phyloP scores from a whole-genome alignment of 2,329 filamentous ascomycete genomes.

The Trichoderma simmonsii region DNA sequence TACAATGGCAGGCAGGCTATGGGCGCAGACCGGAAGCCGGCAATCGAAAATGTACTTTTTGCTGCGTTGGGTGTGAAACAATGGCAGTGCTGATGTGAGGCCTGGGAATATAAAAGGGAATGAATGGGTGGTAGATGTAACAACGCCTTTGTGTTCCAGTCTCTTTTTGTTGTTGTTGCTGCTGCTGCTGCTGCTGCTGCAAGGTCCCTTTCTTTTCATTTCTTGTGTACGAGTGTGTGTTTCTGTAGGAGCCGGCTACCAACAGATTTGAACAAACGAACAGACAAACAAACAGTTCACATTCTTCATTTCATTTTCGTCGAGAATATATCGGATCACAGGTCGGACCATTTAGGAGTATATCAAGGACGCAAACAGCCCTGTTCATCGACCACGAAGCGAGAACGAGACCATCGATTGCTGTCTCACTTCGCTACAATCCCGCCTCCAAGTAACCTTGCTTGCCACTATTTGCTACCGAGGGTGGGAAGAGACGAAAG shows the following conservation, averaged over 20 bases:
- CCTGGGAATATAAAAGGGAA: neutral
- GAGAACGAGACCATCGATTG: neutral
- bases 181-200: slow-evolving; percentile 3
- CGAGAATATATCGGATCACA: neutral
- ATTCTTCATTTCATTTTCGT: neutral
- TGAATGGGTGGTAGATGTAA: neutral
- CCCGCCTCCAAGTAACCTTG: slow-evolving; percentile 7
- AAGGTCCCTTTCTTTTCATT: slow-evolving; percentile 1
- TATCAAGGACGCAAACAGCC: slow-evolving; percentile 1
- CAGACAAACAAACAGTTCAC: neutral
- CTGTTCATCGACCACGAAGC: neutral
- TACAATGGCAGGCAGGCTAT: neutral
- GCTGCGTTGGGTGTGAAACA: neutral
- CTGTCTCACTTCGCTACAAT: slow-evolving; percentile 16
- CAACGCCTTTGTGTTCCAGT: neutral
- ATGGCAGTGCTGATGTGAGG: neutral
- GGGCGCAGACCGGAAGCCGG: neutral
- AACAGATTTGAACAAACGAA: slow-evolving; percentile 9
- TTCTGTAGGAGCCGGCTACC: neutral
- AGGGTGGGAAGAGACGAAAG: neutral
- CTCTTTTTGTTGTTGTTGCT: neutral
- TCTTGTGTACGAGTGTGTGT: neutral
- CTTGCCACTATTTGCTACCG: neutral
- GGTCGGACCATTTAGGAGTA: neutral
- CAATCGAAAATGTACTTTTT: neutral